Base-by-base conservation (phyloP, 1,284 basidiomycete species). In the Trametes polyzona region DNA sequence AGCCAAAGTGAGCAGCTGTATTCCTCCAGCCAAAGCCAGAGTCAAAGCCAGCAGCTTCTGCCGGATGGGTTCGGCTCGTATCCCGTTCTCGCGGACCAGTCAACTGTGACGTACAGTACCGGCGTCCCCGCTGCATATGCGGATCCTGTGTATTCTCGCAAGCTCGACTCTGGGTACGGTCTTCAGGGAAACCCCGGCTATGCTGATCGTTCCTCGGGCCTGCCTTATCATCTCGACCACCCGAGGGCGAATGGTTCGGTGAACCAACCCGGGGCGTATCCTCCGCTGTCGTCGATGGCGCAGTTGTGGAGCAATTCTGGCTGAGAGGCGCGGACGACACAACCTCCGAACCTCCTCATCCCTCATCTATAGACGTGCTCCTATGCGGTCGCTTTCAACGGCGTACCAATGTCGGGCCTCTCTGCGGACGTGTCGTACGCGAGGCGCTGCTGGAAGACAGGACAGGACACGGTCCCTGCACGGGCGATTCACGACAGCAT, bases 281-380 rank as follows among this genome's bases (percentile, higher is more conserved):
- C 59, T 3, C 52, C 60, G 24, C 47, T 62, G 24, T 50, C 58
- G 14, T 58, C 62, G 21, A 57, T 59, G 56, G 62, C 65, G 1
- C 62, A 63, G 32, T 17, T 67, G 21, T 67, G 65, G 65, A 60
- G 60, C 43, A 66, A 66, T 23, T 48, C 54, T 17, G 65, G 65
- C 29, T 66, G 52, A 58, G 41, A 4, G 16, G 4, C 16, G 16
- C 3, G 9, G 17, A 23, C 17, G 48, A 2, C 48, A 11, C 8
- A 12, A 19, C 16, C 14, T 24, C 26, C 10, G 14, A 29, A 43
- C n/a, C n/a, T n/a, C 21, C 4, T 21, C n/a, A 17, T 27, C 26
- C 16, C 24, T 17, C 16, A 14, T 8, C 48, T 41, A 24, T 50
- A 50, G 48, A 50, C 36, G 32, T 23, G 23, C 27, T 30, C 44